Conservation (phyloP, 176 grass and related monocot species). For the Elaeis guineensis region DNA sequence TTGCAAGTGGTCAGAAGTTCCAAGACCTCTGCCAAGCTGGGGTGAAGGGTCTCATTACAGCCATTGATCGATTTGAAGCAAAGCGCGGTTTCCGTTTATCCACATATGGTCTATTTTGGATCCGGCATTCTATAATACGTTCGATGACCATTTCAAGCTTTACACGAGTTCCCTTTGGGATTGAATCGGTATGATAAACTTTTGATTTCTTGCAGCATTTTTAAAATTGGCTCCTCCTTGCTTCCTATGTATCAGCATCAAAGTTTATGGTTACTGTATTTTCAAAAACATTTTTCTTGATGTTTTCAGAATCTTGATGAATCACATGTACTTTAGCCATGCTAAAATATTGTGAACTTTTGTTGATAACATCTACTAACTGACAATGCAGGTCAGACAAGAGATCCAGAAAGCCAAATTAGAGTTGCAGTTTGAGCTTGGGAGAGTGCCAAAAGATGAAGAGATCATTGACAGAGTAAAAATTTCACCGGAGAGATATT, state of each 20-base stretch:
- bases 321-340: no score
- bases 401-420: slow-evolving; percentile 44
- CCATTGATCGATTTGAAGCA: slow-evolving; percentile 69
- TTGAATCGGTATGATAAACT: slow-evolving; percentile 57
- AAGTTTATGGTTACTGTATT: no score
- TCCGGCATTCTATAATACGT: slow-evolving; percentile 68
- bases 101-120: slow-evolving; percentile 88
- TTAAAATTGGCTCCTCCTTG: no score
- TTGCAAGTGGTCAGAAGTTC: slow-evolving; percentile 45
- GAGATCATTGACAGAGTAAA: slow-evolving; percentile 37
- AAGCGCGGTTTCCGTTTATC: slow-evolving; percentile 75
- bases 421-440: slow-evolving; percentile 69
- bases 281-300: no score
- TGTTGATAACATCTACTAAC: background rate
- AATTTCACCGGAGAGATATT: slow-evolving; percentile 49
- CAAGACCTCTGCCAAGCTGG: slow-evolving; percentile 84
- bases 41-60: slow-evolving; percentile 67
- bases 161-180: slow-evolving; percentile 64
- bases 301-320: no score
- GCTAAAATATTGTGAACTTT: slow-evolving; percentile 14
- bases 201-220: background rate
- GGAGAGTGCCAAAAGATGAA: slow-evolving; percentile 48
- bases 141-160: slow-evolving; percentile 75
- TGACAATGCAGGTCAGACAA: slow-evolving; percentile 41
- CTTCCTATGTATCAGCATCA: no score